Conservation (phyloP, 352 stramenopile genomes). For the Pythium utonaiense region DNA sequence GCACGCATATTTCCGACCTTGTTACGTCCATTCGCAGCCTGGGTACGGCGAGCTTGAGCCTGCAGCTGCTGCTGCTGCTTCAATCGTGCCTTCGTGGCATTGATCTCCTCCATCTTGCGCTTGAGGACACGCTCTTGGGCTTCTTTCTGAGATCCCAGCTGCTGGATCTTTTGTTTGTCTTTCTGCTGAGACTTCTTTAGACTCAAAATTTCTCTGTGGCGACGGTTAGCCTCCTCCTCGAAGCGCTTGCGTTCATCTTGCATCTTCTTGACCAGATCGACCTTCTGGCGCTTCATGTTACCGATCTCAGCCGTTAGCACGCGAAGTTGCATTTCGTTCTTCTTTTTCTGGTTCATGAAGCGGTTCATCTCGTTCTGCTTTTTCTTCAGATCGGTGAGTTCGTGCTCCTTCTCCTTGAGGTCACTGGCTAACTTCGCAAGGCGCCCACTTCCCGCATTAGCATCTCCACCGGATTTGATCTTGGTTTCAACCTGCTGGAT, state of each 20-base stretch:
- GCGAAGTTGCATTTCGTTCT: slow-evolving; percentile 82
- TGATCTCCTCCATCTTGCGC: slow-evolving; percentile 86
- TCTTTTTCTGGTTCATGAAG: slow-evolving; percentile 83
- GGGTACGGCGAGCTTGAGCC: slow-evolving; percentile 65
- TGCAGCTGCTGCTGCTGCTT: slow-evolving; percentile 83
- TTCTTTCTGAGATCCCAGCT: slow-evolving; percentile 76
- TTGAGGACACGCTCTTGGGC: slow-evolving; percentile 85
- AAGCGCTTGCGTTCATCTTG: slow-evolving; percentile 80
- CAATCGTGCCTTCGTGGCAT: slow-evolving; percentile 67
- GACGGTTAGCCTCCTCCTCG: slow-evolving; percentile 76
- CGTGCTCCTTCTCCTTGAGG: slow-evolving; percentile 75
- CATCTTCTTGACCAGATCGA: slow-evolving; percentile 88
- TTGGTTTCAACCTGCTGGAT: slow-evolving; percentile 72
- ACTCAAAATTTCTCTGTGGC: slow-evolving; percentile 72
- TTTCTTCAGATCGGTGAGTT: slow-evolving; percentile 66
- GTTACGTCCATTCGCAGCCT: slow-evolving; percentile 48
- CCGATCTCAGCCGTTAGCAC: slow-evolving; percentile 77
- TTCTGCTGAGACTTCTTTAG: slow-evolving; percentile 78
- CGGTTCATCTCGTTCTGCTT: slow-evolving; percentile 83
- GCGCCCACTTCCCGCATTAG: slow-evolving; percentile 42
- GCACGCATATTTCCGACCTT: slow-evolving; percentile 16
- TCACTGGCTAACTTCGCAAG: slow-evolving; percentile 68
- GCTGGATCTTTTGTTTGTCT: slow-evolving; percentile 83
- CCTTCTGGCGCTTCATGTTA: slow-evolving; percentile 88
- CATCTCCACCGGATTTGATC: slow-evolving; percentile 51